Base-by-base conservation (phyloP, 768 basidiomycete species). In the Tulasnella sp. region DNA sequence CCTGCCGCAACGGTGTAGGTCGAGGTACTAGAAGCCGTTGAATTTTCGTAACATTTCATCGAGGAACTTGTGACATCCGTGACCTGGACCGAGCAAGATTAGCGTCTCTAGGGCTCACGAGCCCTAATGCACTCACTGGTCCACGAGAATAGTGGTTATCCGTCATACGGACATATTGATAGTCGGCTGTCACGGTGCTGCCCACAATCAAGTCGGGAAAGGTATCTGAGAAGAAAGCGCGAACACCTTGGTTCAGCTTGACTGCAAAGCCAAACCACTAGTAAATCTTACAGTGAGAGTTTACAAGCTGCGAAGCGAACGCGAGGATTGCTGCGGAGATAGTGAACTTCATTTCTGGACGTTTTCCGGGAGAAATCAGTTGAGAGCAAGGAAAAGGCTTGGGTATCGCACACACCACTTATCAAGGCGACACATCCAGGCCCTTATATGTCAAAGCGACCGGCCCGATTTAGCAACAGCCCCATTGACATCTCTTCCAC, bases 371-470 rank as follows among this genome's bases (percentile, higher is more conserved):
- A 29, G 67, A 79, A 79, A 25, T 71, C 75, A 58, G 82, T 80
- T 17, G 42, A 31, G 58, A 15, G 31, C 9, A 15, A 11, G 22
- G 22, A 29, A 58, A 58, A 81, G 79, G 64, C 81, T 81, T 64
- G 58, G 25, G 25, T 15, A 34, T 14, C 15, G 29, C 15, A 34
- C 31, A 17, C 22, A 15, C 6, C 11, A 14, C 58, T 34, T 2
- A 2, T 12, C 31, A 11, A 12, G 29, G 6, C 15, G 2, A 49
- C 11, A 3, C 22, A 11, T 25, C 5, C 11, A 29, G 15, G 6
- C 29, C 29, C 5, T 64, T 64, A 64, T 64, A 64, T 64, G 17
- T 17, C 0, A 12, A 34, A 2, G 12, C 9, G 4, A 5, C 11
- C 25, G 14, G 1, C 14, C 11, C 15, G 31, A 31, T 49, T n/a